These are phyloP conservation scores for Fusarium sp. DNA, from an alignment of 2,329 filamentous ascomycete species.

Conservation along the genomic window DNA sequence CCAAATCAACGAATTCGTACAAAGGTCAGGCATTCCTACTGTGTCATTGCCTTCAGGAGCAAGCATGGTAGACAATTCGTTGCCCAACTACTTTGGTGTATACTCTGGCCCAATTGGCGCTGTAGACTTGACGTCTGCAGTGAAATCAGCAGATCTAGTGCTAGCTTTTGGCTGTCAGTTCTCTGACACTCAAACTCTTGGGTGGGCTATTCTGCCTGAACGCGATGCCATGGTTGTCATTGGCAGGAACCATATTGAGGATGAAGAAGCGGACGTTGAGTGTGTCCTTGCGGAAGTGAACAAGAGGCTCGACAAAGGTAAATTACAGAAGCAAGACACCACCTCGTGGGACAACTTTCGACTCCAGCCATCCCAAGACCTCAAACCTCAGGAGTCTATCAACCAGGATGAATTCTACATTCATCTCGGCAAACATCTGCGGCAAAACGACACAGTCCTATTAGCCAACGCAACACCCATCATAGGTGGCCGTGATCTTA, in stretches of 20 bases:
- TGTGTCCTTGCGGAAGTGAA: neutral
- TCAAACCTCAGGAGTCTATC: neutral
- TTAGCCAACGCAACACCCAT: conserved; percentile 23
- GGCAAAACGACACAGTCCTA: neutral
- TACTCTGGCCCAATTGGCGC: conserved; percentile 1
- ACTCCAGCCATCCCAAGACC: neutral
- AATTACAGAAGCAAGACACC: neutral
- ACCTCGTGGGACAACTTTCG: conserved; percentile 12
- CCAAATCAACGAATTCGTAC: neutral
- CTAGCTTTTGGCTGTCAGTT: conserved; percentile 25
- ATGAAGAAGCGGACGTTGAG: neutral
- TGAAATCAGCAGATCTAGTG: conserved; percentile 14
- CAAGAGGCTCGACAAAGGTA: accelerated
- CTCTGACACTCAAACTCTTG: conserved; percentile 32
- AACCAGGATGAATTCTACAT: conserved; percentile 21
- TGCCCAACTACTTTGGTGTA: conserved; percentile 20
- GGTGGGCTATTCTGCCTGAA: conserved; percentile 5
- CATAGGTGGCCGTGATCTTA: conserved; percentile 18
- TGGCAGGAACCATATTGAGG: neutral
- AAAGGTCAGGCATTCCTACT: neutral
- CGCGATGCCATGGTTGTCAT: neutral
- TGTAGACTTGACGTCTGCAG: neutral
- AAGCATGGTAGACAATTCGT: conserved; percentile 8
- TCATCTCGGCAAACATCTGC: neutral
- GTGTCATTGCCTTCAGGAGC: neutral